Evolutionary conservation across 305 asterid species (phyloP), one percentile per base, ranked within the genome.

Genomic region (Withania somnifera): DNA sequence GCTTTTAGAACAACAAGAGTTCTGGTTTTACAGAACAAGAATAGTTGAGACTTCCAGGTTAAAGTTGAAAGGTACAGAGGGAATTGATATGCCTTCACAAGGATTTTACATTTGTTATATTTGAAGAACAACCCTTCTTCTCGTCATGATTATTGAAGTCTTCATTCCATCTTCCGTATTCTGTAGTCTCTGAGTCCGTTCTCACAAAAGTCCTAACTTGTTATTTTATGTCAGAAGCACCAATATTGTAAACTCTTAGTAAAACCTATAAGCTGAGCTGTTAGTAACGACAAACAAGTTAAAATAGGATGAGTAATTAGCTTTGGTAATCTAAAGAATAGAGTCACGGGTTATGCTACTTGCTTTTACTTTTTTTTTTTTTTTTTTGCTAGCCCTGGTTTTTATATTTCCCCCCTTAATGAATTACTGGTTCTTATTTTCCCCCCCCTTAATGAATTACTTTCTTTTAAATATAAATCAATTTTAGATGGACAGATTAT

Each of bases 351-450:
- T 64, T 69, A 42, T 42, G 78, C 17, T 69, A 11, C 78, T 14
- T 68, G n/a, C 77, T 69, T 69, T 69, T 69, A 69, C 78, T 69
- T 40, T n/a, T n/a, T n/a, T n/a, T n/a, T n/a, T n/a, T n/a, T n/a
- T n/a, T n/a, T n/a, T n/a, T n/a, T n/a, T n/a, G n/a, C n/a, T n/a
- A n/a, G n/a, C n/a, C n/a, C n/a, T n/a, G n/a, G n/a, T n/a, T n/a
- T n/a, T n/a, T n/a, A n/a, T n/a, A n/a, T n/a, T n/a, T n/a, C n/a
- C n/a, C n/a, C n/a, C n/a, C n/a, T n/a, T n/a, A n/a, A n/a, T n/a
- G n/a, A n/a, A n/a, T n/a, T n/a, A n/a, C n/a, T n/a, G n/a, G n/a
- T n/a, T n/a, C n/a, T n/a, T n/a, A n/a, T n/a, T n/a, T n/a, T n/a
- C n/a, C n/a, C n/a, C n/a, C n/a, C n/a, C n/a, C 6, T 36, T 2